phyloP scores from a whole-genome alignment of 371 early-diverging fungal genomes.

The Capillidium heterosporum region DNA sequence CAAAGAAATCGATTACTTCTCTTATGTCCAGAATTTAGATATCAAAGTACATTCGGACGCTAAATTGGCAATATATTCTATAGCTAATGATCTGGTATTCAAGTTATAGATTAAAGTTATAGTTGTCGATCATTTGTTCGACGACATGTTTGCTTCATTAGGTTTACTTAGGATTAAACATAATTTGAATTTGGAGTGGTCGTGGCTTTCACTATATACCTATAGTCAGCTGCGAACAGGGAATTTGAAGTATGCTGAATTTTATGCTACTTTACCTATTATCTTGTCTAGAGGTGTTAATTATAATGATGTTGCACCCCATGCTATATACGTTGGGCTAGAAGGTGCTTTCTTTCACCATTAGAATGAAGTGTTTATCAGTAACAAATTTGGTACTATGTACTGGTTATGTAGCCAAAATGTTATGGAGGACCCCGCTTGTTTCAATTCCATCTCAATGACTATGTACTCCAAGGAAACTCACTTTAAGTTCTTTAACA shows the following conservation, averaged over 20 bases:
- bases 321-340: neutral
- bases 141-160: no score
- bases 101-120: no score
- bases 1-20: no score
- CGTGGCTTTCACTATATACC: neutral
- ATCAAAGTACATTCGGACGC: no score
- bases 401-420: neutral
- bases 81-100: no score
- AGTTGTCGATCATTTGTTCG: no score
- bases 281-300: neutral
- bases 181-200: neutral
- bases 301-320: neutral
- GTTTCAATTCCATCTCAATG: neutral
- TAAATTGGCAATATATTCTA: no score
- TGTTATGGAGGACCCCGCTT: constrained; percentile 1
- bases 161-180: neutral
- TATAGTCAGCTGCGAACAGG: constrained; percentile 1
- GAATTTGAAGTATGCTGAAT: neutral
- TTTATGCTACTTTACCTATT: neutral
- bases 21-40: no score
- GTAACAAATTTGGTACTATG: neutral
- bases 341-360: neutral
- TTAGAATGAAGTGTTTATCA: neutral
- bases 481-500: no score
- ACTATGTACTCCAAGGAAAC: no score